These are phyloP conservation scores for Inonotus hispidus DNA, from an alignment of 1,284 basidiomycete species.

Conservation along the genomic window DNA sequence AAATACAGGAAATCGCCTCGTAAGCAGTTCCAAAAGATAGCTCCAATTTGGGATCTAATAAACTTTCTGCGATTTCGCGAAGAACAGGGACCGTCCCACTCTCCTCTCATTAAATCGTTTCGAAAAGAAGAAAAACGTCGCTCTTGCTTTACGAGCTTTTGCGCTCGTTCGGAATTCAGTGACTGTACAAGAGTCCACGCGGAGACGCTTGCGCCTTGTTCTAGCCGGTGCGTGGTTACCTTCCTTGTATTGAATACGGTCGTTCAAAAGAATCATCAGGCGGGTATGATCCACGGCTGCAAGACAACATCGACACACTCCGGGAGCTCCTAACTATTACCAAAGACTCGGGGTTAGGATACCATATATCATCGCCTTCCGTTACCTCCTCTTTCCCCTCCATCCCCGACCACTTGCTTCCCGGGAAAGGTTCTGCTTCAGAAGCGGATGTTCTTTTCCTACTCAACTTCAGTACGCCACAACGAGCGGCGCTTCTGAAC, in stretches of 20 bases:
- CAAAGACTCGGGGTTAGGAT: constrained; percentile 44
- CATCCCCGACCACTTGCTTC: constrained; percentile 27
- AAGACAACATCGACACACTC: constrained; percentile 69
- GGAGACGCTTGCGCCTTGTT: constrained; percentile 51
- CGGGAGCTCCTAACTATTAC: constrained; percentile 51
- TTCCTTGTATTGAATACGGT: not conserved
- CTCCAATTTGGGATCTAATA: not conserved
- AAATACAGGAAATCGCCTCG: constrained; percentile 61
- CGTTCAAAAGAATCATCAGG: constrained; percentile 38
- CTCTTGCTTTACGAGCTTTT: constrained; percentile 80
- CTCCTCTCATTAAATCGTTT: constrained; percentile 92
- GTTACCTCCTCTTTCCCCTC: constrained; percentile 21
- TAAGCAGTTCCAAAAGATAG: constrained; percentile 35
- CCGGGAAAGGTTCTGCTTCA: constrained; percentile 32
- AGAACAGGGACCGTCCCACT: constrained; percentile 61
- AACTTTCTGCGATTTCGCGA: constrained; percentile 1
- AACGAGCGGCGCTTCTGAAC: constrained; percentile 73
- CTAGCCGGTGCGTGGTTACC: constrained; percentile 54
- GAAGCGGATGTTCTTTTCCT: constrained; percentile 72
- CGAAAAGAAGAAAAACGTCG: constrained; percentile 91
- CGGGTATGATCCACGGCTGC: constrained; percentile 67
- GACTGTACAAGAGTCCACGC: constrained; percentile 1
- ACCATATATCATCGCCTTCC: constrained; percentile 38
- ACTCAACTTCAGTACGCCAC: constrained; percentile 78
- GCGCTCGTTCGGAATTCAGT: constrained; percentile 36